Conservation (phyloP, 2,329 filamentous ascomycete genomes). For the Aspergillus sp. region DNA sequence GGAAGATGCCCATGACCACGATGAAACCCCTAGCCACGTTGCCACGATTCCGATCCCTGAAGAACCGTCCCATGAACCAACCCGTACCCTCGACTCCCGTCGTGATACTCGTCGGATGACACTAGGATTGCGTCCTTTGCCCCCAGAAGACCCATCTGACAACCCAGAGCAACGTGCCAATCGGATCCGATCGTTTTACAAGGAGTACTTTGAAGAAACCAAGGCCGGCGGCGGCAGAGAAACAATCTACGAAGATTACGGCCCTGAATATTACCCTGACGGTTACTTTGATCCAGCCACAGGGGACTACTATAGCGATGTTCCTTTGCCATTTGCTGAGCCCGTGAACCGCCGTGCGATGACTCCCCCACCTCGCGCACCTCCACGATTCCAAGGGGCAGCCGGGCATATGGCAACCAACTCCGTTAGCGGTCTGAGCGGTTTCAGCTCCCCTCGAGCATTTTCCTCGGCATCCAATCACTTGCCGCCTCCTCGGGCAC, state of each 20-base stretch:
- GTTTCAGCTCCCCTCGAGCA: constrained; percentile 43
- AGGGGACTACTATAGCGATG: constrained; percentile 41
- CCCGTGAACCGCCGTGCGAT: constrained; percentile 85
- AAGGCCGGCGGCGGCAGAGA: constrained; percentile 48
- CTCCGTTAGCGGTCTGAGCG: constrained; percentile 35
- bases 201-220: constrained; percentile 95
- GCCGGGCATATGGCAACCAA: constrained; percentile 44
- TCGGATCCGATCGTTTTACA: constrained; percentile 97
- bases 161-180: constrained; percentile 93
- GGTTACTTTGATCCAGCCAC: constrained; percentile 43
- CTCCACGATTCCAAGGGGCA: constrained; percentile 50
- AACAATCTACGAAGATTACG: constrained; percentile 72
- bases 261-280: constrained; percentile 65
- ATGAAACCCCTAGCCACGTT: constrained; percentile 2
- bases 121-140: constrained; percentile 72
- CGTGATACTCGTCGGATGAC: constrained; percentile 49
- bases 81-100: constrained; percentile 20
- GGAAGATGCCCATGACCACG: constrained; percentile 16
- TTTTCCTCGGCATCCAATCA: constrained; percentile 59
- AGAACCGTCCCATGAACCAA: constrained; percentile 18
- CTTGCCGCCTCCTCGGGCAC: constrained; percentile 37
- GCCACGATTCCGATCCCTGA: constrained; percentile 14
- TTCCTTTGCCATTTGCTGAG: constrained; percentile 66
- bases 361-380: constrained; percentile 79
- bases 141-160: constrained; percentile 79